These are phyloP conservation scores for Sporothrix dimorphospora DNA, from an alignment of 2,329 filamentous ascomycete genomes.

Conservation along the genomic window DNA sequence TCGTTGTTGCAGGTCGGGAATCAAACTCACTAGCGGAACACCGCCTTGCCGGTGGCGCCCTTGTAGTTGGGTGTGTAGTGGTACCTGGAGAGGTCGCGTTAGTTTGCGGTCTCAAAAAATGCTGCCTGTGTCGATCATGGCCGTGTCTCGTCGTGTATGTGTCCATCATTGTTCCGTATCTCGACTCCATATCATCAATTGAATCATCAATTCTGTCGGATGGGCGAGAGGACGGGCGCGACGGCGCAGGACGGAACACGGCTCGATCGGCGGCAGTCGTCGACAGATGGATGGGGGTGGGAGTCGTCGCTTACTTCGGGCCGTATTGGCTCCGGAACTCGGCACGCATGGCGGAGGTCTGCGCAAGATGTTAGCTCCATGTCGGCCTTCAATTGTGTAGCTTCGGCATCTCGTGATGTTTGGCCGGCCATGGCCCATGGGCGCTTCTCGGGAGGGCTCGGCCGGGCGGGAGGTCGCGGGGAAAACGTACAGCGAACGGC, in stretches of 20 bases:
- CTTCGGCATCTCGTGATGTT: slow-evolving; percentile 5
- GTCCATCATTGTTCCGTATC: background rate
- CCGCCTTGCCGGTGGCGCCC: slow-evolving; percentile 50
- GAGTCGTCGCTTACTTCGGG: slow-evolving; percentile 61
- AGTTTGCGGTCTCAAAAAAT: background rate
- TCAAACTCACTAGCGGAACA: slow-evolving; percentile 41
- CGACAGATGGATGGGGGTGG: background rate
- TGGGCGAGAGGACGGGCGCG: background rate
- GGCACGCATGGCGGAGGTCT: slow-evolving; percentile 53
- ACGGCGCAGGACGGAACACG: background rate
- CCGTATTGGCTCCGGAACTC: slow-evolving; percentile 66
- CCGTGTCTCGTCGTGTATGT: background rate
- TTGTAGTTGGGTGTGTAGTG: slow-evolving; percentile 58
- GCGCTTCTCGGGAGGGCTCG: background rate
- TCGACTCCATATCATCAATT: background rate
- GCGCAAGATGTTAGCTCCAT: slow-evolving; percentile 21
- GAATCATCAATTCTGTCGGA: background rate
- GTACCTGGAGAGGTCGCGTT: slow-evolving; percentile 52
- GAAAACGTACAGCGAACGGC: slow-evolving; percentile 39
- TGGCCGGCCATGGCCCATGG: too few relatives aligned
- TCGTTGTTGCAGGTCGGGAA: background rate
- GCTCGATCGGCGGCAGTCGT: background rate
- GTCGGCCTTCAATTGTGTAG: background rate
- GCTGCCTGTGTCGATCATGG: background rate
- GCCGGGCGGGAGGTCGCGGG: background rate